Evolutionary conservation across 2,329 filamentous ascomycete species (phyloP), one percentile per base, ranked within the genome.

Genomic region (Setomelanomma holmii): DNA sequence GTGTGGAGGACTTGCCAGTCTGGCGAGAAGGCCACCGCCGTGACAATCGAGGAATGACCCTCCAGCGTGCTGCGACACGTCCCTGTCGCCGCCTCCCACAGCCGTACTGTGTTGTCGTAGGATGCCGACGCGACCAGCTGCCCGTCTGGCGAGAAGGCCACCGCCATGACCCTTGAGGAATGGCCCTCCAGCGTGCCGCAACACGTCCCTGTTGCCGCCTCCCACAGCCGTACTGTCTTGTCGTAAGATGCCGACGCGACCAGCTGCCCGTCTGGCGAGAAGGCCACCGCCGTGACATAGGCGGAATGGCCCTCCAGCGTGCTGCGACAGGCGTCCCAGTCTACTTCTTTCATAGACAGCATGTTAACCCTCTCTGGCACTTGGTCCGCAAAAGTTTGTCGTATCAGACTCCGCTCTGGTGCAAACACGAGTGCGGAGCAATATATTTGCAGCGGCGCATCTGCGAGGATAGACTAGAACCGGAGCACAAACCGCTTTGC

Each of bases 371-470:
- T 10, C 24, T 43, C 5, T 42, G 39, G 35, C 8, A 54, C 42
- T 45, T 58, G 23, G 4, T 40, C 23, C 1, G 22, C 20, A 39
- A 61, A 61, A 10, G n/a, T 51, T 30, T 50, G 40, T 35, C 40
- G 41, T 47, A 61, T 40, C 5, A 58, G 5, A 30, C 64, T 67
- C 20, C 6, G 44, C 42, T 63, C 57, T 10, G 70, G 74, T 45
- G 64, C 66, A 48, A 77, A 77, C 2, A 75, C 21, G 14, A 78
- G 67, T 2, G 69, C 71, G 10, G 71, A 73, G 5, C 35, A 66
- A 53, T 78, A 78, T 17, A 63, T 51, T 52, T 78, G 74, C 10
- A 78, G 60, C 7, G 74, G 74, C n/a, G 63, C 57, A 16, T 60
- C 55, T 55, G 67, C 56, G 23, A 77, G 64, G 14, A 63, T 51